Evolutionary conservation across 2,329 filamentous ascomycete species (phyloP).

Genomic region (Thelonectria olida): DNA sequence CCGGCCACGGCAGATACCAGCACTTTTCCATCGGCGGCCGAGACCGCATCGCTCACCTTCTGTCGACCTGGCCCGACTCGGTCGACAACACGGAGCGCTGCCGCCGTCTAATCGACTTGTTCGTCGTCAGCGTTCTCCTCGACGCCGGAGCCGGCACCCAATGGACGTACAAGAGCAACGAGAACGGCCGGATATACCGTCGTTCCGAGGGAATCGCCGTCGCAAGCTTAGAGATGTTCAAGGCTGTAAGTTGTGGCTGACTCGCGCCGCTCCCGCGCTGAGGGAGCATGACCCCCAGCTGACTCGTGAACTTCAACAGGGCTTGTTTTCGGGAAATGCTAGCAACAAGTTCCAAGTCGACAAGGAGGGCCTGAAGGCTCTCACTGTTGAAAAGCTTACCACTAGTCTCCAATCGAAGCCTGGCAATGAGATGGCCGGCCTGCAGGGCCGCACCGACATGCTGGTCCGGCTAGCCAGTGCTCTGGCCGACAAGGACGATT

Average conservation of each 20-base stretch:
- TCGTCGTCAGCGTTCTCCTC: constrained; percentile 81
- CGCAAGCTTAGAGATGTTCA: constrained; percentile 89
- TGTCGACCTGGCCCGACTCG: constrained; percentile 73
- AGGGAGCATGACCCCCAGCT: constrained; percentile 25
- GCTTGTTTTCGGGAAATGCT: constrained; percentile 85
- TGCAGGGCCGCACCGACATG: constrained; percentile 85
- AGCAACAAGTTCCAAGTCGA: constrained; percentile 90
- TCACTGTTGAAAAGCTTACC: constrained; percentile 79
- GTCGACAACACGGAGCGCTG: constrained; percentile 79
- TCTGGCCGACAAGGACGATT: constrained; percentile 77
- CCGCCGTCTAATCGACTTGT: constrained; percentile 79
- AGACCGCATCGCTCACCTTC: constrained; percentile 76
- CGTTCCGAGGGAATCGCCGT: constrained; percentile 90
- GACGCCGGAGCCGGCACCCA: constrained; percentile 89
- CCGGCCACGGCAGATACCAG: constrained; percentile 86
- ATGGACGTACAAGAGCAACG: constrained; percentile 93
- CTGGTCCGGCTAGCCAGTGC: constrained; percentile 80
- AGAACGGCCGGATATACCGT: constrained; percentile 83
- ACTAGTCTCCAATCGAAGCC: constrained; percentile 86
- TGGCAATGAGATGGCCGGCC: constrained; percentile 81
- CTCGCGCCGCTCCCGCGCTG: not conserved
- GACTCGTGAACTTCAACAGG: constrained; percentile 52
- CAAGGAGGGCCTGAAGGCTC: constrained; percentile 76
- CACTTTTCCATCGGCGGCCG: constrained; percentile 84
- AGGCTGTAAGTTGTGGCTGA: constrained; percentile 60